Percentiles rank a stretch among this genome's conserved stretches.
These are phyloP conservation scores for Hanseniaspora nectarophila DNA, from an alignment of 805 yeast genomes.

Conservation along the genomic window DNA sequence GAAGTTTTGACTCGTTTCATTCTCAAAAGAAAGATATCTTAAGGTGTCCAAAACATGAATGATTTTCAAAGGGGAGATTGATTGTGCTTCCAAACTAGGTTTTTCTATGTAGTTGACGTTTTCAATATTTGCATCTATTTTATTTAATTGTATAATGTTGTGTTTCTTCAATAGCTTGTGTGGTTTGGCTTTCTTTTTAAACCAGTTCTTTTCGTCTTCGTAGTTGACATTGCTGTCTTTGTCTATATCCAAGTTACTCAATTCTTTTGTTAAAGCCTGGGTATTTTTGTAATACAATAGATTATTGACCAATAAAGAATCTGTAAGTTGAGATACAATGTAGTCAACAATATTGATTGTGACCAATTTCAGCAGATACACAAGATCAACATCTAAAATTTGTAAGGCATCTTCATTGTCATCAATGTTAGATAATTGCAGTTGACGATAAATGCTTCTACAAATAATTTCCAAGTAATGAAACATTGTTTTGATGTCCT, in stretches of 20 bases:
- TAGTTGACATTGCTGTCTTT: slow-evolving; percentile 27
- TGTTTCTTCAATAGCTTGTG: slow-evolving; percentile 43
- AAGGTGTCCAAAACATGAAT: slow-evolving; percentile 83
- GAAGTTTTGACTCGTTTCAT: slow-evolving; percentile 64
- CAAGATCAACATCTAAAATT: slow-evolving; percentile 5
- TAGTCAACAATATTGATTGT: slow-evolving; percentile 56
- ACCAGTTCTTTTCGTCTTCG: slow-evolving; percentile 16
- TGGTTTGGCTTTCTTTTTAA: slow-evolving; percentile 23
- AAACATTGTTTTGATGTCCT: not conserved
- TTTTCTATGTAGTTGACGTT: slow-evolving; percentile 14
- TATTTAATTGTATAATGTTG: slow-evolving; percentile 25
- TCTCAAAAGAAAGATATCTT: slow-evolving; percentile 58
- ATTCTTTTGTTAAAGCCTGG: slow-evolving; percentile 56
- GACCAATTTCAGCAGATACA: slow-evolving; percentile 43
- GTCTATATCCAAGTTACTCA: slow-evolving; percentile 58
- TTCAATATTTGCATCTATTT: not conserved
- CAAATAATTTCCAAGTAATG: not conserved
- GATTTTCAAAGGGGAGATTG: slow-evolving; percentile 73
- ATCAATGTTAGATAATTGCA: not conserved
- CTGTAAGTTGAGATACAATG: slow-evolving; percentile 45
- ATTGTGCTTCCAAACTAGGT: slow-evolving; percentile 66
- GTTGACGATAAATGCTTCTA: not conserved
- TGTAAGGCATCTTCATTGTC: not conserved
- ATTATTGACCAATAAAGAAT: slow-evolving; percentile 49
- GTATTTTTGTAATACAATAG: slow-evolving; percentile 66